Percentiles rank a stretch among this genome's conserved stretches.
phyloP scores from a whole-genome alignment of 2,329 filamentous ascomycete species.

The Pyricularia grisea region DNA sequence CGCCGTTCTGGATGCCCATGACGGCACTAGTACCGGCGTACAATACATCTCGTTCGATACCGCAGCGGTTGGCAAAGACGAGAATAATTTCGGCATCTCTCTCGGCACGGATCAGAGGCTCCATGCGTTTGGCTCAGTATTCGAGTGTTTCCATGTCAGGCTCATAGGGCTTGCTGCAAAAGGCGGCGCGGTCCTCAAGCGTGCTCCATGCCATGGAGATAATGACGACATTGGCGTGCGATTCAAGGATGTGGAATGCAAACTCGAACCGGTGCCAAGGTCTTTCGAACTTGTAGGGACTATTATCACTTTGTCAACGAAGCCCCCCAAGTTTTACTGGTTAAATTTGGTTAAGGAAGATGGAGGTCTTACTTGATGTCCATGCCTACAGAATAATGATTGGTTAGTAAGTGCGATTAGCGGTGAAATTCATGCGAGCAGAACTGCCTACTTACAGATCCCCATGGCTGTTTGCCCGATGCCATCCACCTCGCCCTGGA shows the following conservation, averaged over 20 bases:
- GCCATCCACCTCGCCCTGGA: constrained; percentile 28
- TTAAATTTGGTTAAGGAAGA: neutral
- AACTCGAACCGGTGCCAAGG: constrained; percentile 41
- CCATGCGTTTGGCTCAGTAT: constrained; percentile 66
- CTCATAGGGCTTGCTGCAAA: constrained; percentile 38
- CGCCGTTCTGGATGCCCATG: no score
- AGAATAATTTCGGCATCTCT: constrained; percentile 53
- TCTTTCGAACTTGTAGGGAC: constrained; percentile 40
- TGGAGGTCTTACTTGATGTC: constrained; percentile 44
- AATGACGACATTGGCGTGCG: constrained; percentile 52
- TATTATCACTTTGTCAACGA: constrained; percentile 12
- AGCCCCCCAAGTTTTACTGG: neutral
- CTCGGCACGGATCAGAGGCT: constrained; percentile 49
- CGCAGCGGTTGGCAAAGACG: constrained; percentile 62
- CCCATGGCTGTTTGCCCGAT: constrained; percentile 46
- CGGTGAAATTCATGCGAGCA: neutral
- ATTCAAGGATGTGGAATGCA: constrained; percentile 46
- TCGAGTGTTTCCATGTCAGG: constrained; percentile 65
- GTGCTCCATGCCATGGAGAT: constrained; percentile 75
- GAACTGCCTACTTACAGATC: constrained; percentile 38
- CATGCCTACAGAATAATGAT: constrained; percentile 31
- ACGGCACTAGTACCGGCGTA: constrained; percentile 69
- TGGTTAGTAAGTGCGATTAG: no score
- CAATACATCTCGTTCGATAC: constrained; percentile 52
- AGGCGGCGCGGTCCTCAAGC: constrained; percentile 34